These are phyloP conservation scores for Umbelopsis vinacea DNA, from an alignment of 192 early-diverging fungal genomes.

Conservation along the genomic window DNA sequence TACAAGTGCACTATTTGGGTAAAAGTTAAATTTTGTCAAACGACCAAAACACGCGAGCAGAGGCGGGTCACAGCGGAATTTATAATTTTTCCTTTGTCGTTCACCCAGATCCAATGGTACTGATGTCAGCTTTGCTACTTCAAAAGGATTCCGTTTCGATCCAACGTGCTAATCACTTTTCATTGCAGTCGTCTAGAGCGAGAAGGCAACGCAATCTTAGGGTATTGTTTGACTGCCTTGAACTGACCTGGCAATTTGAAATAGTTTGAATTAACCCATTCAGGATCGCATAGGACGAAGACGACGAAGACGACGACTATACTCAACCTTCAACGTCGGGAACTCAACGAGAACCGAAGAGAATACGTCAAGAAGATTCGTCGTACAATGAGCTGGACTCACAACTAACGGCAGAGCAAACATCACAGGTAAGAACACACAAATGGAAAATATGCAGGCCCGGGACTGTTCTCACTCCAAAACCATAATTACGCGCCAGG, in stretches of 20 bases:
- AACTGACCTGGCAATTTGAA: background rate
- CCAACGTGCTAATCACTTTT: background rate
- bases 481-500: slow-evolving; percentile 32
- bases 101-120: too few species aligned
- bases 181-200: background rate
- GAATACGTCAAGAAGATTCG: background rate
- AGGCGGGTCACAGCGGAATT: background rate
- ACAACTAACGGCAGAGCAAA: background rate
- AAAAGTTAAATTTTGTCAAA: slow-evolving; percentile 1
- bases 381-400: background rate
- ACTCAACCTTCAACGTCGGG: background rate
- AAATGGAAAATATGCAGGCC: background rate
- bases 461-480: too few species aligned
- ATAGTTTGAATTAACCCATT: background rate
- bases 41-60: background rate
- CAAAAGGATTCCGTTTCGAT: background rate
- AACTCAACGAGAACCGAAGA: slow-evolving; percentile 1
- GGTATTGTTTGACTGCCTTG: background rate
- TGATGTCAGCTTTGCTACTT: too few species aligned
- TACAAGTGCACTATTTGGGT: background rate
- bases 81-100: too few species aligned
- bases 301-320: slow-evolving; percentile 1
- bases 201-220: background rate
- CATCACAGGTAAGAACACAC: background rate
- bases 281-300: background rate